Evolutionary conservation across 73 alveolate species (phyloP).

Genomic region (Paramecium sexaurelia): DNA sequence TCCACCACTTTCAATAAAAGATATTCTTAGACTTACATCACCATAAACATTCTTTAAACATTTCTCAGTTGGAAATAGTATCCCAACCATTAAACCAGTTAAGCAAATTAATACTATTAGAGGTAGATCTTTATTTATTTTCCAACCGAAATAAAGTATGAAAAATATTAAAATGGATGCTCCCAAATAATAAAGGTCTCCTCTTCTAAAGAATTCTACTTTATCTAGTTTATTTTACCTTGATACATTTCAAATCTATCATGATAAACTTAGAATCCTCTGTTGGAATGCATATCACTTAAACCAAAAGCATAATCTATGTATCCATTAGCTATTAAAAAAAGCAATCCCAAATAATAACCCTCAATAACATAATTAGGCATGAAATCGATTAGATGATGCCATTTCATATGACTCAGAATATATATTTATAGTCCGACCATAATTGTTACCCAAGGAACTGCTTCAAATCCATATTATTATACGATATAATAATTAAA

Average conservation of each 20-base stretch:
- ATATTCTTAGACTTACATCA: neutral
- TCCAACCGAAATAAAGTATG: neutral
- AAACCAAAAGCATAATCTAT: conserved; percentile 60
- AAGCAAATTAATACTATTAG: neutral
- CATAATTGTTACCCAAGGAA: conserved; percentile 49
- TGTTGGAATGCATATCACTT: conserved; percentile 49
- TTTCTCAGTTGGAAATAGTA: conserved; percentile 26
- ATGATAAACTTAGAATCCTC: conserved; percentile 33
- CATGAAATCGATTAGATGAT: conserved; percentile 41
- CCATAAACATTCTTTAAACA: conserved; percentile 40
- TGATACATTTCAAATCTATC: conserved; percentile 34
- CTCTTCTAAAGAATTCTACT: conserved; percentile 40
- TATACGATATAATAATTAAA: neutral
- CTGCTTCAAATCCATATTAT: conserved; percentile 44
- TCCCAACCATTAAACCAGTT: conserved; percentile 11
- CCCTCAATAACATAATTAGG: conserved; percentile 58
- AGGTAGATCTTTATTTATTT: neutral
- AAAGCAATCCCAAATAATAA: conserved; percentile 37
- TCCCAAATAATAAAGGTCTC: neutral
- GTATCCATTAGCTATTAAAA: conserved; percentile 19
- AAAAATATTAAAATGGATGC: neutral
- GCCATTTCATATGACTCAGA: conserved; percentile 15
- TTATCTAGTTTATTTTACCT: neutral
- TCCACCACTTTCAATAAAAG: conserved; percentile 30
- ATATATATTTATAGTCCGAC: conserved; percentile 25